Evolutionary conservation across 2,329 filamentous ascomycete genomes (phyloP).

Genomic region (Periconia macrospinosa): DNA sequence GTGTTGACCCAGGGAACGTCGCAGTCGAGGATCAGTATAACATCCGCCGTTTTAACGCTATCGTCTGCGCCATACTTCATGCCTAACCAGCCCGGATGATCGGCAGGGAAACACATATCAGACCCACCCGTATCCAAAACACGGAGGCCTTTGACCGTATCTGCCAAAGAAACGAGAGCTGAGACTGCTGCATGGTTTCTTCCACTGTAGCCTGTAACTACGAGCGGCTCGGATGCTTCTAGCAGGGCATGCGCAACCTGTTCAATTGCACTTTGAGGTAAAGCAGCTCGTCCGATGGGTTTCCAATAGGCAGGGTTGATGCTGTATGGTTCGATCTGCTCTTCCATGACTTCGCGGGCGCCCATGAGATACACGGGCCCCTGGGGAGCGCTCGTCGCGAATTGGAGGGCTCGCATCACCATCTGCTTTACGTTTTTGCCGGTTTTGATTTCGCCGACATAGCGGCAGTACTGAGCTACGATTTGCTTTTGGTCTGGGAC

Average conservation of each 20-base stretch:
- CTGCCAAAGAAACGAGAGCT: constrained; percentile 67
- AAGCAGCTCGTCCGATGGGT: constrained; percentile 67
- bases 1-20: constrained; percentile 96
- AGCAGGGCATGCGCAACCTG: constrained; percentile 66
- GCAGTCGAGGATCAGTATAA: constrained; percentile 83
- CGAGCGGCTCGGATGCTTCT: constrained; percentile 65
- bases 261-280: constrained; percentile 57
- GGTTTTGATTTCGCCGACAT: constrained; percentile 79
- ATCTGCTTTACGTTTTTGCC: constrained; percentile 87
- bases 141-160: constrained; percentile 67
- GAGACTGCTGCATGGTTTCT: constrained; percentile 65
- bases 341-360: constrained; percentile 78
- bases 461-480: constrained; percentile 82
- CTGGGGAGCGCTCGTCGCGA: constrained; percentile 74
- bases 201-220: constrained; percentile 73
- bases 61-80: constrained; percentile 75
- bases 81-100: constrained; percentile 62
- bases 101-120: constrained; percentile 78
- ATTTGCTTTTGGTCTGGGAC: constrained; percentile 82
- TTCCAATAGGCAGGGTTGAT: constrained; percentile 74
- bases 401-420: constrained; percentile 81
- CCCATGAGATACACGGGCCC: constrained; percentile 81
- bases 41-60: constrained; percentile 73
- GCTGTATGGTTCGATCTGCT: constrained; percentile 65
- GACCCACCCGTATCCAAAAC: constrained; percentile 79